A percentile compares a stretch with the other conserved stretches of the same genome.
These are phyloP conservation scores for Eucalyptus tenuipes DNA, from an alignment of 345 rosid species.

Conservation along the genomic window DNA sequence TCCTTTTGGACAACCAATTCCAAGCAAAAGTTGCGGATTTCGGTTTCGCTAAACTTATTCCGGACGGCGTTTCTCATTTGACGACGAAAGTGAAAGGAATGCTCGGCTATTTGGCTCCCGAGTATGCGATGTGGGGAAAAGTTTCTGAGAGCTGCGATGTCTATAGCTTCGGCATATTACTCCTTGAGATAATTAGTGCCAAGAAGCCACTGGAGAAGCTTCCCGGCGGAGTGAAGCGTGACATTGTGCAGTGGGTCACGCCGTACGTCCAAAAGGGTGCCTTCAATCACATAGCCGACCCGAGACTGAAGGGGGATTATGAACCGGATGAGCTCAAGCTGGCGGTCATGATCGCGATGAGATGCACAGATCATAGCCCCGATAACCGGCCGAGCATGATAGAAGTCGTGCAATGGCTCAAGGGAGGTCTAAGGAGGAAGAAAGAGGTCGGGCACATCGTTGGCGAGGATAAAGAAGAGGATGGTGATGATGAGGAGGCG, in stretches of 20 bases:
- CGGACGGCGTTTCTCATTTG: slow-evolving; percentile 49
- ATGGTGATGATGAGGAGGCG: background rate
- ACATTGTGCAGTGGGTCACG: slow-evolving; percentile 48
- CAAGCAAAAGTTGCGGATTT: slow-evolving; percentile 60
- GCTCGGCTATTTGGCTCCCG: slow-evolving; percentile 60
- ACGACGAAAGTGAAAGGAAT: slow-evolving; percentile 66
- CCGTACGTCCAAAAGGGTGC: slow-evolving; percentile 44
- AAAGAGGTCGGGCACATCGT: background rate
- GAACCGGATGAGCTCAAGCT: slow-evolving; percentile 20
- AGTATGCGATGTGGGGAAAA: slow-evolving; percentile 85
- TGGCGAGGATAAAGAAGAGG: background rate
- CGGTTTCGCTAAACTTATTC: slow-evolving; percentile 61
- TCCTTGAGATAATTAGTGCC: slow-evolving; percentile 43
- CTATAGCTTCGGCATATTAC: slow-evolving; percentile 55
- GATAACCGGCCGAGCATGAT: slow-evolving; percentile 46
- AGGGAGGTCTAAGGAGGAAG: slow-evolving; percentile 8
- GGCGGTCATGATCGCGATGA: slow-evolving; percentile 20
- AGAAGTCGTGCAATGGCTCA: slow-evolving; percentile 48
- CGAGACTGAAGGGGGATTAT: slow-evolving; percentile 30
- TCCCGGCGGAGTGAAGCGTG: slow-evolving; percentile 35
- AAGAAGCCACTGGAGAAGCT: slow-evolving; percentile 51
- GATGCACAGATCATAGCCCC: slow-evolving; percentile 30
- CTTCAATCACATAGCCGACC: slow-evolving; percentile 35
- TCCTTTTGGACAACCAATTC: slow-evolving; percentile 40
- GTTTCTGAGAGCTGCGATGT: slow-evolving; percentile 57